phyloP scores from a whole-genome alignment of 2,329 filamentous ascomycete species.

The Ascochyta koolunga region DNA sequence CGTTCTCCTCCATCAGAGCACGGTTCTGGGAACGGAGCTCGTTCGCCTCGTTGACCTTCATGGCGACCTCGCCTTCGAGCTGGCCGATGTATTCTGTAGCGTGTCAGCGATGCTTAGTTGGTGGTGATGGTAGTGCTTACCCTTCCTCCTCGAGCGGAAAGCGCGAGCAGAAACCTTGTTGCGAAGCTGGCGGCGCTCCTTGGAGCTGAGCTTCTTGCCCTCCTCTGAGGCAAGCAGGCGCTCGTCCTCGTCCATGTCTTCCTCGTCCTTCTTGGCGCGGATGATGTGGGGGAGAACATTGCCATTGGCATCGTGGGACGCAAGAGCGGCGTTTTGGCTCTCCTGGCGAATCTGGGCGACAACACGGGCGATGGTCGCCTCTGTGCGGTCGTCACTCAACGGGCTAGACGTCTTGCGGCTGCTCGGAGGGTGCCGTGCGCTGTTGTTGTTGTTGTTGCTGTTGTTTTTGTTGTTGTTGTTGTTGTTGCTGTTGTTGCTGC shows the following conservation, averaged over 20 bases:
- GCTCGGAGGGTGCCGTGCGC: conserved; percentile 29
- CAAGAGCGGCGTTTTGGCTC: conserved; percentile 60
- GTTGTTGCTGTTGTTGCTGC: conserved; percentile 45
- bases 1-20: conserved; percentile 83
- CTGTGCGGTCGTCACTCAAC: conserved; percentile 57
- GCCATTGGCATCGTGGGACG: conserved; percentile 57
- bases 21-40: conserved; percentile 82
- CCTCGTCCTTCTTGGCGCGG: conserved; percentile 87
- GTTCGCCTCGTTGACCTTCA: conserved; percentile 81
- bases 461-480: conserved; percentile 39
- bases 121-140: conserved; percentile 60
- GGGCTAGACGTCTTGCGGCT: conserved; percentile 48
- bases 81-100: conserved; percentile 89
- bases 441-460: conserved; percentile 47
- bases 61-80: conserved; percentile 86
- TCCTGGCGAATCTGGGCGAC: conserved; percentile 87
- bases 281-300: conserved; percentile 69
- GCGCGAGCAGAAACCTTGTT: conserved; percentile 99
- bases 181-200: conserved; percentile 93
- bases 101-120: conserved; percentile 55
- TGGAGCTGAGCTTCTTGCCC: conserved; percentile 98
- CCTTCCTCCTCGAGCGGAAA: conserved; percentile 97
- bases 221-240: conserved; percentile 92
- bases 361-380: conserved; percentile 93
- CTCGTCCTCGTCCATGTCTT: conserved; percentile 99